Base-by-base conservation (phyloP, 768 basidiomycete species). In the Imleria badia region DNA sequence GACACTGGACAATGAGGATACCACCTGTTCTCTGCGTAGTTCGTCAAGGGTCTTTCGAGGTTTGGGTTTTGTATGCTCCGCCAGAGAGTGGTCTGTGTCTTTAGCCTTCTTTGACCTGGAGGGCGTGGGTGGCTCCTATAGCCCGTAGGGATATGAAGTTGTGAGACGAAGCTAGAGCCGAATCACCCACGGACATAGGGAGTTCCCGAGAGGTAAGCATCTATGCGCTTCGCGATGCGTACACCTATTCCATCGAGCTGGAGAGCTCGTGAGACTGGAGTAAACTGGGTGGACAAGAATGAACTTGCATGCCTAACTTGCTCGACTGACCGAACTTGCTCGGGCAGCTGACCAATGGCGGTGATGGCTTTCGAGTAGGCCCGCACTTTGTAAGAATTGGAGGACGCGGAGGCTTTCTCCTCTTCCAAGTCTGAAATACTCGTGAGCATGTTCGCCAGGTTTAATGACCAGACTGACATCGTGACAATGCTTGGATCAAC, bases 301-400 rank as follows among this genome's bases (percentile, higher is more conserved):
- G 43, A 11, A 56, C 67, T 61, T 64, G 59, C 68, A 55, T 63
- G 47, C 23, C 30, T 44, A 19, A 77, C 72, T 51, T 83, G 78
- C 34, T 70, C 70, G 34, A 71, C 76, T 8, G 78, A 75, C 40
- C 63, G 71, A 48, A 83, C 73, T 45, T 78, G 78, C 52, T 73
- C 65, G 17, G 77, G 65, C 3, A 81, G 59, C 36, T 68, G 59
- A 29, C 67, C 58, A 41, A 84, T 72, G 30, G 67, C 69, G 9
- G 66, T 68, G 49, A 84, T 81, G 4, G 82, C 82, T 52, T 67
- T 74, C 41, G 69, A 67, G 58, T 79, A 83, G 20, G 82, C 79
- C 49, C 75, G 73, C 17, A 83, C 66, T 70, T 81, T 83, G 71
- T 73, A 82, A 6, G 55, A 55, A 55, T 82, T 83, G n/a, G 69